Evolutionary conservation across 768 basidiomycete species (phyloP).

Genomic region (Termitomyces sp.): DNA sequence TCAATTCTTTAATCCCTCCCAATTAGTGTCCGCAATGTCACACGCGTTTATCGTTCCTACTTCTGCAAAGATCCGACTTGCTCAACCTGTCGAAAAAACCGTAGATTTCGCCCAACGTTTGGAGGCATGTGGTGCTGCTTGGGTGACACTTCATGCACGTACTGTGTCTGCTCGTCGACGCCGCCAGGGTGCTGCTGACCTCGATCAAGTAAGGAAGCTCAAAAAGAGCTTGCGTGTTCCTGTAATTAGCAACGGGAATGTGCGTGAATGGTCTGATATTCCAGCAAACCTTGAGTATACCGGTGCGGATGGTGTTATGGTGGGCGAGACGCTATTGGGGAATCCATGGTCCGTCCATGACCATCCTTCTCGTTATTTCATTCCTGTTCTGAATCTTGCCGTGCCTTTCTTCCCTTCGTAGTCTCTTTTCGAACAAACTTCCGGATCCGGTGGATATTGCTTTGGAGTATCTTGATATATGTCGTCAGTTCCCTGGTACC

Average conservation of each 20-base stretch:
- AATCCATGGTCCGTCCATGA: conserved; percentile 56
- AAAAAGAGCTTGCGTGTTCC: conserved; percentile 48
- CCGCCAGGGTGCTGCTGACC: conserved; percentile 67
- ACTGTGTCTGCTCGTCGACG: conserved; percentile 66
- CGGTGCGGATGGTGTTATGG: conserved; percentile 73
- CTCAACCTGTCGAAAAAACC: conserved; percentile 51
- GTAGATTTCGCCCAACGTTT: conserved; percentile 50
- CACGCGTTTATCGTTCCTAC: conserved; percentile 58
- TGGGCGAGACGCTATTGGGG: conserved; percentile 69
- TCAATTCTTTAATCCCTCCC: not conserved
- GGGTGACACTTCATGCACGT: conserved; percentile 72
- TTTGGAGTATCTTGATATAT: conserved; percentile 64
- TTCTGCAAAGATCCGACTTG: conserved; percentile 57
- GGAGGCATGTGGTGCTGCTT: conserved; percentile 62
- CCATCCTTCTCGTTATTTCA: not conserved
- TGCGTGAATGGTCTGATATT: conserved; percentile 54
- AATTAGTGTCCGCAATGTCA: conserved; percentile 60
- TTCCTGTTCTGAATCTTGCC: conserved; percentile 3
- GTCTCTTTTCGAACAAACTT: conserved; percentile 49
- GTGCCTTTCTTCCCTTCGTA: conserved; percentile 18
- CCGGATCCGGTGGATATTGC: conserved; percentile 65
- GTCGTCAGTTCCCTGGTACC: conserved; percentile 44
- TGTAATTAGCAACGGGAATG: conserved; percentile 78
- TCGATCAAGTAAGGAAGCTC: conserved; percentile 51
- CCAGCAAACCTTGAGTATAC: conserved; percentile 47